A percentile compares a stretch with the other conserved stretches of the same genome.
Evolutionary conservation across 2,329 filamentous ascomycete species (phyloP).

Genomic region (Purpureocillium takamizusanense): DNA sequence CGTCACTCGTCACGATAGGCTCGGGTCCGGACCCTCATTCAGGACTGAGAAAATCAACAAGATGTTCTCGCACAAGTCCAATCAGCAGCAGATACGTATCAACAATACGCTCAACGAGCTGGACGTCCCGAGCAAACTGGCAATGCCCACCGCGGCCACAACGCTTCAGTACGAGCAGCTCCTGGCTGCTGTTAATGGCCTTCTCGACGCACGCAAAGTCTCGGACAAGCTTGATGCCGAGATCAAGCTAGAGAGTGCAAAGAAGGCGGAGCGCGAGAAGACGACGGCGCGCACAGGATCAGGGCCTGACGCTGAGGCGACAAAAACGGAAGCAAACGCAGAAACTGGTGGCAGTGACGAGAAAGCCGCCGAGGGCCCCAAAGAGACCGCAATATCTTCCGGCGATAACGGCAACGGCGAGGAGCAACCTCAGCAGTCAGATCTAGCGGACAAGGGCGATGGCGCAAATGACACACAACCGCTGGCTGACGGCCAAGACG

Average conservation of each 20-base stretch:
- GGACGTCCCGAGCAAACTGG: slow-evolving; percentile 59
- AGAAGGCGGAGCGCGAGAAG: slow-evolving; percentile 45
- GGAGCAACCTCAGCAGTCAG: slow-evolving; percentile 6
- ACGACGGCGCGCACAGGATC: slow-evolving; percentile 9
- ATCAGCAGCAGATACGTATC: slow-evolving; percentile 68
- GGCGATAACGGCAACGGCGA: not conserved
- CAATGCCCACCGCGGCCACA: slow-evolving; percentile 66
- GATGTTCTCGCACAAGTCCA: slow-evolving; percentile 67
- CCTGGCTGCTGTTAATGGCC: slow-evolving; percentile 54
- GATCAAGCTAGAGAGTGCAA: slow-evolving; percentile 49
- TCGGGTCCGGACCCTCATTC: slow-evolving; percentile 81
- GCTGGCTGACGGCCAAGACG: slow-evolving; percentile 5
- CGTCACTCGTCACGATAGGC: slow-evolving; percentile 74
- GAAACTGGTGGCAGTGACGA: slow-evolving; percentile 10
- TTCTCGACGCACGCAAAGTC: slow-evolving; percentile 67
- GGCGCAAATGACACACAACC: slow-evolving; percentile 3
- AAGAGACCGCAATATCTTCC: slow-evolving; percentile 1
- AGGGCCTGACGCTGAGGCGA: slow-evolving; percentile 7
- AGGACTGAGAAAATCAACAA: slow-evolving; percentile 76
- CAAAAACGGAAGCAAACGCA: slow-evolving; percentile 3
- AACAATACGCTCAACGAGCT: slow-evolving; percentile 63
- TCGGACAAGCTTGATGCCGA: slow-evolving; percentile 69
- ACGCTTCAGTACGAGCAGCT: slow-evolving; percentile 64
- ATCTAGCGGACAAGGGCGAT: slow-evolving; percentile 10
- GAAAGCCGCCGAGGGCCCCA: slow-evolving; percentile 2